Base-by-base conservation (phyloP, 2,329 filamentous ascomycete species). In the Sporothrix inflata region DNA sequence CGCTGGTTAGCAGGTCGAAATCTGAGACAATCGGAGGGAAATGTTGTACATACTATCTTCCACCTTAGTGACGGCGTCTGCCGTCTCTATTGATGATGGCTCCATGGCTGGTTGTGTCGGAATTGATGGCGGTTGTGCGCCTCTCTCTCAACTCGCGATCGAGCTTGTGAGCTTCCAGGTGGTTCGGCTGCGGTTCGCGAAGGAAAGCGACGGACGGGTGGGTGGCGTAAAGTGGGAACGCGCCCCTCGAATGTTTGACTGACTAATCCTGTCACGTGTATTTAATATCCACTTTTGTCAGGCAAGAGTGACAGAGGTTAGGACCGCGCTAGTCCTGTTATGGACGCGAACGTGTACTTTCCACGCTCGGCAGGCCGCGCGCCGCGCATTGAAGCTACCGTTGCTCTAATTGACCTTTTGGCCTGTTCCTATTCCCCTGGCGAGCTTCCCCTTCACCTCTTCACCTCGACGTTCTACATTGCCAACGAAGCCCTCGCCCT, bases 1-100 rank as follows among this genome's bases (percentile, higher is more conserved):
- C 4, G 4, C 4, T n/a, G 51, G 47, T 68, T 38, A 68, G 47
- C 45, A 4, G n/a, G 38, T 21, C 8, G 3, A 49, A 68, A 5
- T 16, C 16, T 11, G 19, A 19, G 14, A 45, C 0, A 8, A 8
- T n/a, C 6, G 42, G 6, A 6, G 61, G n/a, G 30, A 70, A 11
- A 42, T 5, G 4, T 40, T 38, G 24, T 12, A 21, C 71, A 40
- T 66, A 74, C 74, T 77, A 16, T 78, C 78, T 49, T 78, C 77
- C 72, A 77, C 76, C 76, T 77, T 77, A 38, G 68, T 70, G 72
- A 76, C 76, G 74, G 67, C 24, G 55, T 69, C 57, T 49, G 42
- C 47, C 55, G 24, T 55, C 21, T 63, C 70, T n/a, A 38, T 9
- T 19, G 45, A 9, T 42, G 51, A 45, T 21, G 53, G 19, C 53